Base-by-base conservation (phyloP, 192 early-diverging fungal species). In the Mortierella hygrophila region DNA sequence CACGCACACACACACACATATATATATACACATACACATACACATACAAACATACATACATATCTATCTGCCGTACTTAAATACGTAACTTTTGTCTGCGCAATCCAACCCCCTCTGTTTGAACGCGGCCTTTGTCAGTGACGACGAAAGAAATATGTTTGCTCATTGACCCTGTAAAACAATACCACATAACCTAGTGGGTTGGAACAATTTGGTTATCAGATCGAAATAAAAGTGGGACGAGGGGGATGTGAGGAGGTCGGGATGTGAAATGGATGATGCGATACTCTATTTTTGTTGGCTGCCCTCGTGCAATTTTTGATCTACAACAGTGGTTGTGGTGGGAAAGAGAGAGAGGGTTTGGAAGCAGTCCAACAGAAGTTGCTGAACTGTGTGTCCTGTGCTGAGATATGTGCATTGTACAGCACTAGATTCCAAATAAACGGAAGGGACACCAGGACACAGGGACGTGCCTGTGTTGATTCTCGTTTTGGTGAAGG, bases 351-450 rank as follows among this genome's bases (percentile, higher is more conserved):
- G 57, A 55, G 54, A 5, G 16, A 21, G 20, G 54, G 18, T 3
- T 40, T 40, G 38, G 57, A 10, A 10, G 57, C 57, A 60, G 57
- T 26, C 23, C 57, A n/a, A 60, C n/a, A 26, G n/a, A 10, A 40
- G 38, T 40, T 40, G 6, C 55, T 13, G 44, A 3, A 65, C n/a
- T 15, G 8, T 32, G 60, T 65, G 60, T 29, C 60, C 60, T 65
- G 60, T 65, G 60, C 60, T 65, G 60, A 26, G 60, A 65, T 32
- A 65, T 65, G 60, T 26, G 60, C 60, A n/a, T n/a, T n/a, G n/a
- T n/a, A n/a, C n/a, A 65, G 60, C 60, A 60, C 8, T 7, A 26
- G 23, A 65, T 11, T 65, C 9, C 35, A 40, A 40, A 40, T 1
- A 65, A 29, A 11, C 26, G 0, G 1, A 11, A 46, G 44, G 2